Percentiles rank a stretch among this genome's conserved stretches.
Conservation (phyloP, 768 basidiomycete species). For the Terana coerulea region DNA sequence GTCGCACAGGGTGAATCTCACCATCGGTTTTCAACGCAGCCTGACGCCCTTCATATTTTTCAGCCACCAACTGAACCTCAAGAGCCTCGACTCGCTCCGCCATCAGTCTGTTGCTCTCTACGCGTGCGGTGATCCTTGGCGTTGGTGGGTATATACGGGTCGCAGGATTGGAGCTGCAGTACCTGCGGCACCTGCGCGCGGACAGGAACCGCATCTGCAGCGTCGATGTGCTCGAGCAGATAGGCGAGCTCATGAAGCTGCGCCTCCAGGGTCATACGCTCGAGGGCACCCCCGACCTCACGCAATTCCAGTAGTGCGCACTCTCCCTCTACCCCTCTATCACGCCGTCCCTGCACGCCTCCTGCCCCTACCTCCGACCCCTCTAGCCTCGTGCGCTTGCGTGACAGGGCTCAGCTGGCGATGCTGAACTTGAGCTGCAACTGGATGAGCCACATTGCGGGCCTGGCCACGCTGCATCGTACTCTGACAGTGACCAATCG, state of each 20-base stretch:
- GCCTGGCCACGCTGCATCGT: constrained; percentile 59
- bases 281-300: constrained; percentile 50
- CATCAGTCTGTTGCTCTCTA: constrained; percentile 50
- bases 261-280: constrained; percentile 77
- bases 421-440: constrained; percentile 82
- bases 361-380: constrained; percentile 4
- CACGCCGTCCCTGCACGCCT: neutral
- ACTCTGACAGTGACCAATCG: no score
- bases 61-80: constrained; percentile 79
- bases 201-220: constrained; percentile 78
- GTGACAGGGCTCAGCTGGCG: constrained; percentile 54
- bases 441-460: constrained; percentile 50
- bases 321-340: neutral
- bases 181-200: constrained; percentile 80
- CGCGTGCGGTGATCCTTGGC: neutral
- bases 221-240: constrained; percentile 70
- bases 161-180: constrained; percentile 63
- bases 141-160: neutral
- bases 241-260: constrained; percentile 82
- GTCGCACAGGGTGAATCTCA: constrained; percentile 52
- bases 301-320: constrained; percentile 63
- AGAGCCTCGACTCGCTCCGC: constrained; percentile 80
- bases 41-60: constrained; percentile 87
- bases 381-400: constrained; percentile 8
- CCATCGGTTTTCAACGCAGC: constrained; percentile 34